Evolutionary conservation across 768 basidiomycete species (phyloP).

Genomic region (Collybia sordida): DNA sequence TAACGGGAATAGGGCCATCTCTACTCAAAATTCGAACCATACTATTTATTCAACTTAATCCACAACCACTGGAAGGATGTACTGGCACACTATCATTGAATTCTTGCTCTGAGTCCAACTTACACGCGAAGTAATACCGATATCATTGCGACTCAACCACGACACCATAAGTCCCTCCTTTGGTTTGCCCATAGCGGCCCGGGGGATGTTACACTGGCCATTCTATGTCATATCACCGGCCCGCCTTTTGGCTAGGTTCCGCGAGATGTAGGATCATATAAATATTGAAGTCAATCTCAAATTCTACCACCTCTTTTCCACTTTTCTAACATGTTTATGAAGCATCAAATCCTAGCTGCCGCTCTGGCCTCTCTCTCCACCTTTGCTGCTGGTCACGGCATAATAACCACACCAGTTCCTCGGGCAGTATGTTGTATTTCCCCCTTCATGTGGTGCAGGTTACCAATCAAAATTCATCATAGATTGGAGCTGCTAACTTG

Average conservation of each 20-base stretch:
- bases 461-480: background rate
- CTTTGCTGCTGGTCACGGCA: slow-evolving; percentile 22
- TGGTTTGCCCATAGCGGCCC: slow-evolving; percentile 1
- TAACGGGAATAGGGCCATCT: no score
- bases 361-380: slow-evolving; percentile 9
- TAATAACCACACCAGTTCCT: slow-evolving; percentile 27
- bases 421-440: slow-evolving; percentile 17
- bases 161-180: background rate
- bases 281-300: no score
- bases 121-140: slow-evolving; percentile 12
- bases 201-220: background rate
- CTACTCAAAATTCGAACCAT: no score
- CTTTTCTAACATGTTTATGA: slow-evolving; percentile 1
- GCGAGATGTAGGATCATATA: no score
- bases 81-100: background rate
- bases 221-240: background rate
- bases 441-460: background rate
- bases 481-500: slow-evolving; percentile 28
- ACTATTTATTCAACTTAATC: no score
- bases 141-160: slow-evolving; percentile 6
- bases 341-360: slow-evolving; percentile 2
- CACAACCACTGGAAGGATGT: no score
- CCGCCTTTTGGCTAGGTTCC: slow-evolving; percentile 1
- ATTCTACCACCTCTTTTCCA: background rate
- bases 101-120: background rate